Evolutionary conservation across 441 rosid species (phyloP).

Genomic region (Populus tomentosa): DNA sequence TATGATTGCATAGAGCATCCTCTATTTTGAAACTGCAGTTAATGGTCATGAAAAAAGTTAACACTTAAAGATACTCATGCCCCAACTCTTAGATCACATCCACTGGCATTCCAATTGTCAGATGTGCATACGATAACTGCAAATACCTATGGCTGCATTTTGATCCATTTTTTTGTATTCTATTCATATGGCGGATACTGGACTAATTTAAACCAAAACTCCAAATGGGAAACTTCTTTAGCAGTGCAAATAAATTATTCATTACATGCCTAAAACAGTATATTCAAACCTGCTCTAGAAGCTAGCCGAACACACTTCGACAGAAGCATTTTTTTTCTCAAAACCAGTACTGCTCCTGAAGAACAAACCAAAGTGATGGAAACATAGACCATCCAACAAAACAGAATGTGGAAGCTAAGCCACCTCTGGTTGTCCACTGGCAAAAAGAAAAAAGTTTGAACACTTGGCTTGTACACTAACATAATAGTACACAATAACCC

Average conservation of each 20-base stretch:
- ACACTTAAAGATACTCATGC: not conserved
- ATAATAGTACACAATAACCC: not conserved
- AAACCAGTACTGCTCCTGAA: not conserved
- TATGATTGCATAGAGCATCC: not conserved
- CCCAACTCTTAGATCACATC: not conserved
- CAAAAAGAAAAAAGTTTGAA: not conserved
- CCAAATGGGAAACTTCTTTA: too few species aligned
- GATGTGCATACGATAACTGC: too few species aligned
- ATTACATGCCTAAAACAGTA: too few species aligned
- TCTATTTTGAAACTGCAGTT: not conserved
- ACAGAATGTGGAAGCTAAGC: not conserved
- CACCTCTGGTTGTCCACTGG: not conserved
- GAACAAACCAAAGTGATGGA: not conserved
- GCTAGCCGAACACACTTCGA: too few species aligned
- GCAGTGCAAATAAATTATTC: too few species aligned
- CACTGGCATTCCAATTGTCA: too few species aligned
- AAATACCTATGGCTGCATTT: too few species aligned
- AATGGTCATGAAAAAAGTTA: not conserved
- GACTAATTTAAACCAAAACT: too few species aligned
- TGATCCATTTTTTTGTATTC: too few species aligned
- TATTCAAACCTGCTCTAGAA: too few species aligned
- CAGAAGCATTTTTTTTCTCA: too few species aligned
- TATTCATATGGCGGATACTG: too few species aligned
- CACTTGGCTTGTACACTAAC: not conserved
- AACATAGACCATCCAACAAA: not conserved